Conservation (phyloP, 1,284 basidiomycete genomes). For the Ustanciosporium gigantosporum region DNA sequence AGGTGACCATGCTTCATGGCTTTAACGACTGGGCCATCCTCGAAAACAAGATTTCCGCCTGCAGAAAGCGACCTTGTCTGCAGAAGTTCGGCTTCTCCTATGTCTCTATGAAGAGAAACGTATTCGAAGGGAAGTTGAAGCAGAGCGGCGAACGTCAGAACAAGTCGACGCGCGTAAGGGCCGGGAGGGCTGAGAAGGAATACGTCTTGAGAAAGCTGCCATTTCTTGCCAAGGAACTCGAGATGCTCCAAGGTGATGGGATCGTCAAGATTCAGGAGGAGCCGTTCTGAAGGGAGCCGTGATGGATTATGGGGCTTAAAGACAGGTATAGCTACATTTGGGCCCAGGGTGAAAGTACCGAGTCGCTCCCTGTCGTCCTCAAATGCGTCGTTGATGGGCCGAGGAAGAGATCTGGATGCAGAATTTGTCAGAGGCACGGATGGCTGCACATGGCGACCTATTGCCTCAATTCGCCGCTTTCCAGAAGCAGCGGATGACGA, state of each 20-base stretch:
- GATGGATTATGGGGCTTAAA: conserved; percentile 40
- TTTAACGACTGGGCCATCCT: conserved; percentile 60
- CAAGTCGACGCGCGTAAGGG: conserved; percentile 60
- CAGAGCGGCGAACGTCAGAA: conserved; percentile 60
- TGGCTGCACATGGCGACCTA: conserved; percentile 28
- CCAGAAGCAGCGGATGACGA: conserved; percentile 10
- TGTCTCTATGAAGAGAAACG: conserved; percentile 61
- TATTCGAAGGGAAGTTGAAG: conserved; percentile 60
- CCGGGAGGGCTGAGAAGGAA: conserved; percentile 60
- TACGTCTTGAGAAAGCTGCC: conserved; percentile 58
- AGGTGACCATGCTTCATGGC: conserved; percentile 61
- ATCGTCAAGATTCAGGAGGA: conserved; percentile 54
- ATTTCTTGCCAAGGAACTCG: conserved; percentile 59
- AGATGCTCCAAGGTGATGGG: conserved; percentile 56
- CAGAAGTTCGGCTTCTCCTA: conserved; percentile 62
- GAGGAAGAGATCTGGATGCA: conserved; percentile 8
- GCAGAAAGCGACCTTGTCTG: conserved; percentile 57
- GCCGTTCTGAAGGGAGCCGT: conserved; percentile 47
- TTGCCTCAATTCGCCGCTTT: conserved; percentile 24
- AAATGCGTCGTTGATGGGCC: conserved; percentile 4
- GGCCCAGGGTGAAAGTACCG: conserved; percentile 54
- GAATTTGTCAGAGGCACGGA: conserved; percentile 24
- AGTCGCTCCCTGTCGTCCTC: conserved; percentile 28
- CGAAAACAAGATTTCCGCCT: conserved; percentile 58
- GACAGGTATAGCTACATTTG: conserved; percentile 55